A percentile compares a stretch with the other conserved stretches of the same genome.
These are phyloP conservation scores for Trichosporon asahii DNA, from an alignment of 1,284 basidiomycete species.

Conservation along the genomic window DNA sequence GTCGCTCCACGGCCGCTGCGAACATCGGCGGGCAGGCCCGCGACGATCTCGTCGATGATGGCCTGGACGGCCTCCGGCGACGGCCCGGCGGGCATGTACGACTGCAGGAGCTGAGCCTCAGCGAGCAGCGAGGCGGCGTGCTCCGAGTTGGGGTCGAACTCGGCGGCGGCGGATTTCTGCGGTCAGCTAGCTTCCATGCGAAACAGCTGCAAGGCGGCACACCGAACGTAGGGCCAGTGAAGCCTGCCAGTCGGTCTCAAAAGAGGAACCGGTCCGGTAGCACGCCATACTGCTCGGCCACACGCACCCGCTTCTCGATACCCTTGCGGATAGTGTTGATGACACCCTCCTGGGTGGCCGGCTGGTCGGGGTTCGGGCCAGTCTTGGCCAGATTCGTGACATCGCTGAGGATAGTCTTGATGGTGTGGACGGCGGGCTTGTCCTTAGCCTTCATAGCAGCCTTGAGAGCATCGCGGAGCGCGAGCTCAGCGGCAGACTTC, in stretches of 20 bases:
- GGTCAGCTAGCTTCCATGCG: neutral
- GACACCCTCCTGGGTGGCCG: constrained; percentile 36
- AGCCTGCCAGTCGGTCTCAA: too few species aligned
- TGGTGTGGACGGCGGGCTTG: constrained; percentile 33
- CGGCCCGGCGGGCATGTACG: constrained; percentile 41
- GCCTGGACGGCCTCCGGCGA: constrained; percentile 33
- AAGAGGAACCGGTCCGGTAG: too few species aligned
- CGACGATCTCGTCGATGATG: constrained; percentile 37
- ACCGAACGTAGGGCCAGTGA: too few species aligned
- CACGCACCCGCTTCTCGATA: constrained; percentile 43
- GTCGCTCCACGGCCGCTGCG: constrained; percentile 33
- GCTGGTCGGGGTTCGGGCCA: constrained; percentile 37
- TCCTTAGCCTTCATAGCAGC: constrained; percentile 49
- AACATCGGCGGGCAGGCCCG: constrained; percentile 26
- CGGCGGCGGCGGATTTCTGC: neutral
- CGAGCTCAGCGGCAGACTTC: constrained; percentile 29
- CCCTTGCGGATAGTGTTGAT: constrained; percentile 41
- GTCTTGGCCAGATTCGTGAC: constrained; percentile 43
- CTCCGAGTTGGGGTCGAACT: constrained; percentile 5
- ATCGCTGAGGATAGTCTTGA: constrained; percentile 48
- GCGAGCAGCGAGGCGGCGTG: constrained; percentile 4
- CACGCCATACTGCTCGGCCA: too few species aligned
- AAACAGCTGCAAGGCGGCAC: too few species aligned
- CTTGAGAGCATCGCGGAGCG: constrained; percentile 45
- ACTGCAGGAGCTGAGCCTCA: constrained; percentile 38